Conservation (phyloP, 306 rosid species). For the Abrus pulchellus region DNA sequence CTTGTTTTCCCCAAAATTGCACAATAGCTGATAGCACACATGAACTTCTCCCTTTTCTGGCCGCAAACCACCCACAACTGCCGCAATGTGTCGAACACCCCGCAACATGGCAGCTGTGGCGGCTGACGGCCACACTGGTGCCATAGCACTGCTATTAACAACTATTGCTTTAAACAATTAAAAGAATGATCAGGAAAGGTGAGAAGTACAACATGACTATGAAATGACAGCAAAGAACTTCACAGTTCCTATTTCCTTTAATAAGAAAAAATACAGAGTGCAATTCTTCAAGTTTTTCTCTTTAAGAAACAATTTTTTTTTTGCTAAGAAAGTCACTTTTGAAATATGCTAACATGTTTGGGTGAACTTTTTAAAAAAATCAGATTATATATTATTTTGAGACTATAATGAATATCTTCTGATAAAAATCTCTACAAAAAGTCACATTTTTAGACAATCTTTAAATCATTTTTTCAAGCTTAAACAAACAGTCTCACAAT, state of each 20-base stretch:
- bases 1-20: too few relatives aligned
- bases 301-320: too few relatives aligned
- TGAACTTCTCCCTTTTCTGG: too few relatives aligned
- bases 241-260: conserved; percentile 15
- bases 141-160: too few relatives aligned
- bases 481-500: not conserved
- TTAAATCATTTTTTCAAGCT: not conserved
- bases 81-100: too few relatives aligned
- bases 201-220: conserved; percentile 18
- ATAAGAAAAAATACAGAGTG: not conserved
- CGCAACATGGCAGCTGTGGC: too few relatives aligned
- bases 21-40: too few relatives aligned
- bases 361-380: too few relatives aligned
- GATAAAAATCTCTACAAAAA: not conserved
- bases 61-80: too few relatives aligned
- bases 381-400: not conserved
- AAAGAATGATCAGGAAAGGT: conserved; percentile 14
- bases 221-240: conserved; percentile 12
- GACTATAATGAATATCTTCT: not conserved
- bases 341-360: too few relatives aligned
- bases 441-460: not conserved
- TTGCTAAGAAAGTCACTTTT: too few relatives aligned
- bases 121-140: too few relatives aligned
- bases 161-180: conserved; percentile 19
- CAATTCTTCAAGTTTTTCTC: not conserved